Base-by-base conservation (phyloP, 2,329 filamentous ascomycete species). In the Fonsecaea multimorphosa region DNA sequence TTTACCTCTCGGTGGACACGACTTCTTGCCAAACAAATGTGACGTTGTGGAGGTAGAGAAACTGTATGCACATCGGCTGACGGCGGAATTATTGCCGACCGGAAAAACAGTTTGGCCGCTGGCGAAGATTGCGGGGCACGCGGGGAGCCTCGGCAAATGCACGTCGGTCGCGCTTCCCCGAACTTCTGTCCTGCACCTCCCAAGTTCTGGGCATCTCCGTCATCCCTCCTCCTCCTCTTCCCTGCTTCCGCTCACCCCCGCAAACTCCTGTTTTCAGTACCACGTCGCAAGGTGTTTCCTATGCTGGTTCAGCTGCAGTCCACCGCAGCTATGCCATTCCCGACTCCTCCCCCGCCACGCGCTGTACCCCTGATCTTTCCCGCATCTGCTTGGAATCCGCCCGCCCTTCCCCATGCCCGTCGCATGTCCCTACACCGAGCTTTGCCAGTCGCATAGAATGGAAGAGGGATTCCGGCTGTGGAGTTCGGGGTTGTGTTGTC, bases 401-500 rank as follows among this genome's bases (percentile, higher is more conserved):
- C 14, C 36, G 19, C 51, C 22, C 59, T 38, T 16, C 59, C 14
- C 52, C 27, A 34, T 34, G 52, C 52, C 52, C 52, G 27, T 56
- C 49, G 27, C 61, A 2, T 58, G 31, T 46, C 40, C 31, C 22
- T 34, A 8, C 36, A n/a, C 61, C 61, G 54, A 44, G 44, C 22
- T 31, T 29, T 46, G 7, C 22, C 22, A 38, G 12, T 3, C 34
- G 52, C 52, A 34, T 54, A 27, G 52, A 54, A 34, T 14, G 19
- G 27, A 14, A 34, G 6, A 19, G 7, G 52, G 7, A 27, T 34
- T 29, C 11, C 7, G 40, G 6, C 29, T 63, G 54, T 63, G 54
- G 61, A 58, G 61, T 63, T 63, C 54, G 61, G 61, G 61, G 44
- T 52, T 51, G 12, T 40, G 34, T 19, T 32, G 38, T 58, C 55